These are phyloP conservation scores for Eucalyptus sideroxylon DNA, from an alignment of 345 rosid genomes.

Conservation along the genomic window DNA sequence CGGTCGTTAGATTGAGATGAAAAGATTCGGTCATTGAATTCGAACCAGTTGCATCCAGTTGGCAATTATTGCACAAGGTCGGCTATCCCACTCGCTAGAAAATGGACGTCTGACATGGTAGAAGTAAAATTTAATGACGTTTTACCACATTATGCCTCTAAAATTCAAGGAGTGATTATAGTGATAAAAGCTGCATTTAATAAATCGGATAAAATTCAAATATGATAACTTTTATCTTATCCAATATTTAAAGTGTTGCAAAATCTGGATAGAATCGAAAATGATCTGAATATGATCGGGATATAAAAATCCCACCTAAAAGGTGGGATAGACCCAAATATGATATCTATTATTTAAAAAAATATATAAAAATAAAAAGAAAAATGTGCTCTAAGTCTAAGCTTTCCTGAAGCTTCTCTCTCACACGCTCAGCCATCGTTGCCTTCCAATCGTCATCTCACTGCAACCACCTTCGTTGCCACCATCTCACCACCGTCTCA, in stretches of 20 bases:
- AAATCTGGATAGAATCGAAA: fast-evolving
- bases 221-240: background rate
- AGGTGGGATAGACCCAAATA: fast-evolving
- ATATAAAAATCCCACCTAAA: fast-evolving
- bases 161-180: too few relatives aligned
- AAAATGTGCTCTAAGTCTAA: too few relatives aligned
- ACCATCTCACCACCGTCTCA: too few relatives aligned
- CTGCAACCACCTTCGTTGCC: too few relatives aligned
- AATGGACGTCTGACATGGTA: background rate
- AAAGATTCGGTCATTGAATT: background rate
- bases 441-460: too few relatives aligned
- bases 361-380: too few relatives aligned
- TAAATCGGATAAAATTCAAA: fast-evolving
- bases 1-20: background rate
- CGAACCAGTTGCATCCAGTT: background rate
- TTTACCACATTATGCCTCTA: background rate
- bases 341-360: fast-evolving
- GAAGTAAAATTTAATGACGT: background rate
- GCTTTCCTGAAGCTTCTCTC: too few relatives aligned
- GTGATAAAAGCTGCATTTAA: fast-evolving
- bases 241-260: fast-evolving
- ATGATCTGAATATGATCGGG: fast-evolving
- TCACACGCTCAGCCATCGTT: fast-evolving
- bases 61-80: background rate
- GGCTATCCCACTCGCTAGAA: background rate